These are phyloP conservation scores for Pseudonitzschia multistriata DNA, from an alignment of 108 stramenopile genomes.

Conservation along the genomic window DNA sequence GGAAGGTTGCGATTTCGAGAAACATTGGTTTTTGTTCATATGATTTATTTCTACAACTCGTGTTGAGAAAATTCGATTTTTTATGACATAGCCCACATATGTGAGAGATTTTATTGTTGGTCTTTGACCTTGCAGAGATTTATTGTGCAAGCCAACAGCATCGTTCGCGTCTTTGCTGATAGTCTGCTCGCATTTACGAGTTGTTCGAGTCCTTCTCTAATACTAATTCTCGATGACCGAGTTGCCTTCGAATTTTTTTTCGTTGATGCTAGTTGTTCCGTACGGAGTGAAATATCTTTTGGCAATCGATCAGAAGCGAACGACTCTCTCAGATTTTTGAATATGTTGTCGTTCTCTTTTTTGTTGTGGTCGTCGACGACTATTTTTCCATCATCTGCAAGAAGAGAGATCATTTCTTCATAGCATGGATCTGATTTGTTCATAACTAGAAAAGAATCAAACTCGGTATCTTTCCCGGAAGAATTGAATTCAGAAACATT, in stretches of 20 bases:
- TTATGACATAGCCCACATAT: no score
- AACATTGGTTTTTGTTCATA: no score
- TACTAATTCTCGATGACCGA: neutral
- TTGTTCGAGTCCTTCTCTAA: neutral
- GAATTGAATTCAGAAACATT: neutral
- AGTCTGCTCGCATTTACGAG: neutral
- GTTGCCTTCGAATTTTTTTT: neutral
- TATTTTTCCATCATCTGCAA: neutral
- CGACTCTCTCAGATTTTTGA: neutral
- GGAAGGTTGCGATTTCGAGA: no score
- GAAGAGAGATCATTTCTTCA: conserved; percentile 1
- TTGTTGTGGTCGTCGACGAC: neutral
- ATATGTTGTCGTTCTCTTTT: neutral
- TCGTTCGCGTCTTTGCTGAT: neutral
- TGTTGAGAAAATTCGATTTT: no score
- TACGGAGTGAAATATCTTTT: neutral
- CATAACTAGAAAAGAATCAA: neutral
- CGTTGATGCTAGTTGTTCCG: neutral
- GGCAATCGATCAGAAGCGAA: neutral
- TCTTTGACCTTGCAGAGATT: neutral
- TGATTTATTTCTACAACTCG: no score
- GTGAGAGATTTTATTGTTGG: neutral
- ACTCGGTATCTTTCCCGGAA: neutral
- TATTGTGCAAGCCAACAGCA: neutral
- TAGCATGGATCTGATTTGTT: neutral